Base-by-base conservation (phyloP, 1,284 basidiomycete genomes). In the Irpex rosettiformis region DNA sequence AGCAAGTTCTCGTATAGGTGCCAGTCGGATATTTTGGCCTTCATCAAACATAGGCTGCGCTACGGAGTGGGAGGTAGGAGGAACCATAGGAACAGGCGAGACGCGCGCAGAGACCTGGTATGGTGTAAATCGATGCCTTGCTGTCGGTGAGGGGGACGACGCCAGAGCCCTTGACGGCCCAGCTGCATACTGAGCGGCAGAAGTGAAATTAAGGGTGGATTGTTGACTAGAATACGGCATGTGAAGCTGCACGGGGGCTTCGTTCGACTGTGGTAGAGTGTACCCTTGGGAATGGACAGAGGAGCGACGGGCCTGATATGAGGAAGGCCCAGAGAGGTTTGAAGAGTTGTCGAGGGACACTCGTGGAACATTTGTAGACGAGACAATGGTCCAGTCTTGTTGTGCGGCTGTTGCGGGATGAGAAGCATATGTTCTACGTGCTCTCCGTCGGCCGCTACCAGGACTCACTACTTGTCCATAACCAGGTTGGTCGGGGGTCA, bases 401-500 rank as follows among this genome's bases (percentile, higher is more conserved):
- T 61, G 62, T 2, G 66, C 54, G 30, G 59, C 66, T 27, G 66
- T 60, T 51, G 54, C 63, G 55, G 65, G 63, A 21, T 24, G 25
- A 24, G 63, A 59, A 37, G 70, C 72, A 61, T 73, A 69, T 57
- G 64, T 75, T 57, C 86, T 80, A 29, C 88, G 80, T 16, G 81
- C 72, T 56, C 87, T 79, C 52, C 89, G 81, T 61, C 87, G 81
- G 27, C 81, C 81, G n/a, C 80, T 76, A 22, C 81, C 78, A 45
- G 77, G 80, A 51, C 85, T 80, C 18, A 91, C 81, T 48, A 92
- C 84, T 67, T 91, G 89, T 21, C 91, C 90, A 71, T 86, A 93
- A 13, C 89, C 90, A 43, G 89, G 82, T 64, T 91, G 89, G 71
- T 91, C 90, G 56, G 90, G 89, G 1, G 89, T 83, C 52, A 93